Base-by-base conservation (phyloP, 495 filamentous ascomycete species). In the Massariosphaeria phaeospora region DNA sequence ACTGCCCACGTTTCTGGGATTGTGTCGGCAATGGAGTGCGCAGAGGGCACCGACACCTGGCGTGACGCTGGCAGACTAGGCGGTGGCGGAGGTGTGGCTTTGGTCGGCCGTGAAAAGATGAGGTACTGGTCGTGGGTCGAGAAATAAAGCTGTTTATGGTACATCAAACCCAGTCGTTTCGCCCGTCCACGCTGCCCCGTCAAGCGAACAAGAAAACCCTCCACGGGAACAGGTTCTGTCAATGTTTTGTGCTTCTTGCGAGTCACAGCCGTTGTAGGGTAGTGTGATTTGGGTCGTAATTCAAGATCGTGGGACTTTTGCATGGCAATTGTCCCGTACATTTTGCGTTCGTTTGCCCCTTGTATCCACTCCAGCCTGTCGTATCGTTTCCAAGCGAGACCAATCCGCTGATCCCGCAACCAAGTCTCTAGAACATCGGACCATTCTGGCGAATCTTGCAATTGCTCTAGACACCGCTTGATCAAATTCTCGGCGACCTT, bases 261-360 rank as follows among this genome's bases (percentile, higher is more conserved):
- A 61, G 61, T 65, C 23, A 69, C 73, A 1, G 74, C 69, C 8
- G 63, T 67, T n/a, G 82, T 84, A 7, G 80, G 75, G 56, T 87
- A 89, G 63, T 89, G 85, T 39, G 77, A 68, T 55, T 85, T 84
- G 9, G 84, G 85, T 15, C 85, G 75, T 30, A 89, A 68, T 66
- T 89, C 85, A 31, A 89, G 79, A 24, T 88, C 84, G 65, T 89
- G 85, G 0, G 85, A 83, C 35, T 75, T 79, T 58, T 80, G 72
- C 84, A 89, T 88, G 20, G 79, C 85, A 12, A 89, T 78, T 0
- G 83, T 78, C 3, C 85, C 85, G 59, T 86, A 85, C 84, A 89
- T 88, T 36, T 79, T 80, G 52, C 81, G 75, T 65, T 88, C 84
- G 44, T 85, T 83, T 4, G 69, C 71, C 15, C 85, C 85, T 67